Evolutionary conservation across 257 asterid species (phyloP), one percentile per base, ranked within the genome.

Genomic region (Przewalskia tangutica): DNA sequence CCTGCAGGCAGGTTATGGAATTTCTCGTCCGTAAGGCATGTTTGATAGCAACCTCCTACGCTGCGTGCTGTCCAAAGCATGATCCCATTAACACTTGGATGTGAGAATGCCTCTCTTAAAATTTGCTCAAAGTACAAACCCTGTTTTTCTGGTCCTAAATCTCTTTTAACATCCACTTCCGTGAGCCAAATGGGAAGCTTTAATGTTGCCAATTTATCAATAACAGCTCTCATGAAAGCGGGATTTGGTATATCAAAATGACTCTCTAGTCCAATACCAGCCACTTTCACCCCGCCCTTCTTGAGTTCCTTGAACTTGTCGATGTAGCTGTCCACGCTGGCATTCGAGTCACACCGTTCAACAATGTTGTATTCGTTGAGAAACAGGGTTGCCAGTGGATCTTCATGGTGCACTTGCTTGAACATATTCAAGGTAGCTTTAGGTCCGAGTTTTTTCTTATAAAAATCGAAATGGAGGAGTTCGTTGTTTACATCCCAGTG

Each of bases 401-500:
- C 97, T 2, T 81, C 40, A 11, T 81, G 60, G 8, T 87, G 93
- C 11, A 89, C 87, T 2, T 83, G 79, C 67, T 62, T 63, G 65
- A 87, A 93, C 76, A 90, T 88, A 16, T 87, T 83, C 8, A 91
- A n/a, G 63, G 88, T 84, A 13, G 90, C 90, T 8, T 85, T 84
- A 1, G 88, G 90, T 14, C 93, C 93, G 46, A 92, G 94, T 67
- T 75, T 84, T 68, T 85, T 75, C 78, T 88, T 89, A 38, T 88
- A 90, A 83, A 90, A 91, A 63, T 91, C 85, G 44, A 75, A 91
- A 71, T 91, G 97, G 20, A 93, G 92, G 89, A 88, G 83, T 81
- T 93, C 95, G 13, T 91, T 93, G 89, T 87, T 86, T 16, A 93
- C 94, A 60, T 93, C 97, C 95, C 97, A 93, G 23, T 93, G 93